phyloP scores from a whole-genome alignment of 495 filamentous ascomycete genomes.

The Cetradonia linearis region DNA sequence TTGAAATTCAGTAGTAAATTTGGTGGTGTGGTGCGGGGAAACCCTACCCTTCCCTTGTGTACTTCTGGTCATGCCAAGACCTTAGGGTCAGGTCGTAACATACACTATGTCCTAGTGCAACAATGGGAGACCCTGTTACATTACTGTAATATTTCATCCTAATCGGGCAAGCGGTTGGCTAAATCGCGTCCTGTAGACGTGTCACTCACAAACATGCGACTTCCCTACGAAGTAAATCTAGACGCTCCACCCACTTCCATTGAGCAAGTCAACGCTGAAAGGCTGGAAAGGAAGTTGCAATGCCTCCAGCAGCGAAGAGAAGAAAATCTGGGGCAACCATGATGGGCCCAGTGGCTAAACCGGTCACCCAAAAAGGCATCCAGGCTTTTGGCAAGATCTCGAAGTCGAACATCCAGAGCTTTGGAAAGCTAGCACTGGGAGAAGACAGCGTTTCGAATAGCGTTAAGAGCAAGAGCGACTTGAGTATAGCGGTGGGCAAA shows the following conservation, averaged over 20 bases:
- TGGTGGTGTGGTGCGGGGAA: too few relatives aligned
- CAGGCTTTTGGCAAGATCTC: conserved; percentile 24
- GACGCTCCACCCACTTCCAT: background rate
- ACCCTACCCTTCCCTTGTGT: too few relatives aligned
- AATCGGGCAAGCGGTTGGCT: conserved; percentile 8
- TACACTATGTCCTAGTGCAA: too few relatives aligned
- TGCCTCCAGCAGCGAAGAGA: conserved; percentile 22
- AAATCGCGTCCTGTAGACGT: background rate
- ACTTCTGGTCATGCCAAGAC: too few relatives aligned
- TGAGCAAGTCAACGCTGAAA: background rate
- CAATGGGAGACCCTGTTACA: too few relatives aligned
- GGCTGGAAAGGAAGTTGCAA: conserved; percentile 21
- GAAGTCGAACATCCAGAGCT: conserved; percentile 16
- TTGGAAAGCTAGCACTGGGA: conserved; percentile 7
- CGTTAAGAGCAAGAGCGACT: background rate
- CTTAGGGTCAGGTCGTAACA: too few relatives aligned
- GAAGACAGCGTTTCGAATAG: background rate
- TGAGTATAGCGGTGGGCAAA: background rate
- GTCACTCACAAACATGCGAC: background rate
- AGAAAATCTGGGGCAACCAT: conserved; percentile 4
- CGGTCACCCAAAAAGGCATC: conserved; percentile 20
- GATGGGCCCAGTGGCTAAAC: background rate
- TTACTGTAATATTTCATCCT: background rate
- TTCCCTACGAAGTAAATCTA: background rate
- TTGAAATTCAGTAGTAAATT: too few relatives aligned